phyloP scores from a whole-genome alignment of 2,329 filamentous ascomycete genomes.

The Septoria petroselini region DNA sequence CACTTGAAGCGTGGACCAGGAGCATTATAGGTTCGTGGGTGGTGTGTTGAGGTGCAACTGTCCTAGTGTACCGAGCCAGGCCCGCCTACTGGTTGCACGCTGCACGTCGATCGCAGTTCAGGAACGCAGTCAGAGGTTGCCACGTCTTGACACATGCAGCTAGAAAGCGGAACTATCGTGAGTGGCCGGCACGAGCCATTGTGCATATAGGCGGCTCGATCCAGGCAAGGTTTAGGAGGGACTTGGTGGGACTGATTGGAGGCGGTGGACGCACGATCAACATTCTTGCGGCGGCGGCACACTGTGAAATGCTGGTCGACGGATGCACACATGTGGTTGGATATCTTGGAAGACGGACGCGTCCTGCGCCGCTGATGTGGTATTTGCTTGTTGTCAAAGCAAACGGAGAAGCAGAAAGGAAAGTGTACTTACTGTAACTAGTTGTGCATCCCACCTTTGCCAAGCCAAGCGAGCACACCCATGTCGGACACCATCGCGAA shows the following conservation, averaged over 20 bases:
- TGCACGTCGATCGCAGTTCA: constrained; percentile 18
- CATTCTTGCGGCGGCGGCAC: constrained; percentile 4
- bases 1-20: constrained; percentile 13
- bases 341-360: constrained; percentile 5
- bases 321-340: constrained; percentile 10
- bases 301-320: constrained; percentile 4
- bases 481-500: constrained; percentile 4
- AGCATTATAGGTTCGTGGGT: constrained; percentile 13
- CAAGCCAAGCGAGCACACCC: neutral
- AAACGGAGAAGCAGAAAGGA: too few relatives aligned
- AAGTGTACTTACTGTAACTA: too few relatives aligned
- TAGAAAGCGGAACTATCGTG: constrained; percentile 23
- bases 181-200: constrained; percentile 26
- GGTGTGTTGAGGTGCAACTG: constrained; percentile 15
- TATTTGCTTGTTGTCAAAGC: too few relatives aligned
- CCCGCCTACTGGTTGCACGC: constrained; percentile 26
- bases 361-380: neutral
- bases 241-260: constrained; percentile 14
- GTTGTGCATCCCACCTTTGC: constrained; percentile 7
- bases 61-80: constrained; percentile 21
- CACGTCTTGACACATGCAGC: constrained; percentile 32
- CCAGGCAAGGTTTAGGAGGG: constrained; percentile 1
- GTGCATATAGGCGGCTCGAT: constrained; percentile 10
- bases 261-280: constrained; percentile 1
- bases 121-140: constrained; percentile 32